Evolutionary conservation across 1,284 basidiomycete species (phyloP), one percentile per base, ranked within the genome.

Genomic region (Leccinum insolens): DNA sequence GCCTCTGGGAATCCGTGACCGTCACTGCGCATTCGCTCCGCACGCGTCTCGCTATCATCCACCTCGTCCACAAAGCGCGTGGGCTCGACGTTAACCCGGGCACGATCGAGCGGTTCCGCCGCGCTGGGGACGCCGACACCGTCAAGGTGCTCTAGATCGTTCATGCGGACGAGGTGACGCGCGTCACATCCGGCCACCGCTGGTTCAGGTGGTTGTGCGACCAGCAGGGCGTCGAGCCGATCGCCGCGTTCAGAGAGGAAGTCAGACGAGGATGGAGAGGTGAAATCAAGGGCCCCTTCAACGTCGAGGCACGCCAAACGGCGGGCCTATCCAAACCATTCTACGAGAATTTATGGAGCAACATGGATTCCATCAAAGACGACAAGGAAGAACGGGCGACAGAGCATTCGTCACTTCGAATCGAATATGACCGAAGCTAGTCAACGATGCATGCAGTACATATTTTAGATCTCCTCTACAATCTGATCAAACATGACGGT

Each of bases 151-250:
- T 62, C 17, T n/a, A 62, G 7, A 52, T 62, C 11, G 28, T 62
- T n/a, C 62, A 62, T 49, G 44, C 62, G 11, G 62, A 62, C 44
- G 62, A 62, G 15, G 62, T 62, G 62, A 62, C 62, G 28, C 62
- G 34, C 12, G 61, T 52, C 61, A 62, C 61, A 2, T 34, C 31
- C 31, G 31, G 31, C 31, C 31, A 34, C 9, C 31, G 31, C 31
- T 34, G 31, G 31, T 34, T 34, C 31, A 34, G 9, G 31, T 34
- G 34, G 34, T 34, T 34, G 34, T 34, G 34, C 34, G 9, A 34
- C 34, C 34, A 34, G 34, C 34, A 34, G 9, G 34, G 34, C 34
- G 34, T 34, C 34, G 34, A 34, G 9, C 34, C 34, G 34, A 34
- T 34, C 34, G 34, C 34, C 34, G 9, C 34, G 34, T 34, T 34